Evolutionary conservation across 305 asterid genomes (phyloP).

Genomic region (Coffea humblotiana): DNA sequence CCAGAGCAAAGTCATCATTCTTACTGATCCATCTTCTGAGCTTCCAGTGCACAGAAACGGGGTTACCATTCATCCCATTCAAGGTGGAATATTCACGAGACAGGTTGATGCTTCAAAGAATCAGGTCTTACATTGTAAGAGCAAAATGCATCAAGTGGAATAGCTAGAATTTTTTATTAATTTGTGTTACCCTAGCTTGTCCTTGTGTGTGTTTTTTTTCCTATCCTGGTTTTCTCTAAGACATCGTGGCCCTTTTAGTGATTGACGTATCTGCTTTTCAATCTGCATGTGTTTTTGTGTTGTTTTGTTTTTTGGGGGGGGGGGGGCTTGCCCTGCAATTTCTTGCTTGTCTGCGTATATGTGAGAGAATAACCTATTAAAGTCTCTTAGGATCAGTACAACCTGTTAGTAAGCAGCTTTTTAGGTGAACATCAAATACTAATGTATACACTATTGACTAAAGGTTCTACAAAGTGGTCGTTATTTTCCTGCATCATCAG

Average conservation of each 20-base stretch:
- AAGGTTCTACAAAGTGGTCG: too few relatives aligned
- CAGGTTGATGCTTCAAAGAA: conserved; percentile 99
- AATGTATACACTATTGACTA: not conserved
- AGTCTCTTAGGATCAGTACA: not conserved
- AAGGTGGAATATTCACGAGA: conserved; percentile 99
- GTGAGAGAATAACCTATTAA: not conserved
- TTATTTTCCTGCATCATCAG: not conserved
- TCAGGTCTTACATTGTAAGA: conserved; percentile 75
- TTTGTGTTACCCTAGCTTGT: conserved; percentile 16
- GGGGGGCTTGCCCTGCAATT: not conserved
- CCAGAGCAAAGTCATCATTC: conserved; percentile 63
- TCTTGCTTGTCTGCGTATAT: not conserved
- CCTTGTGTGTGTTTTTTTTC: not conserved
- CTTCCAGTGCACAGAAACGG: conserved; percentile 61
- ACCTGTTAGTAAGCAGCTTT: not conserved
- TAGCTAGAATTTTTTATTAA: too few relatives aligned
- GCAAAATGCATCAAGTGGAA: too few relatives aligned
- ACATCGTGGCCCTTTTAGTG: not conserved
- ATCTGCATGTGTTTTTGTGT: not conserved
- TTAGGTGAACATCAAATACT: not conserved
- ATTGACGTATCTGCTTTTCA: not conserved
- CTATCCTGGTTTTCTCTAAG: not conserved
- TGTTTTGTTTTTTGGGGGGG: too few relatives aligned
- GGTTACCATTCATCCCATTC: conserved; percentile 71
- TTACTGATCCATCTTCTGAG: conserved; percentile 74